phyloP scores from a whole-genome alignment of 2,329 filamentous ascomycete species.

The Cryphonectria nitschkei region DNA sequence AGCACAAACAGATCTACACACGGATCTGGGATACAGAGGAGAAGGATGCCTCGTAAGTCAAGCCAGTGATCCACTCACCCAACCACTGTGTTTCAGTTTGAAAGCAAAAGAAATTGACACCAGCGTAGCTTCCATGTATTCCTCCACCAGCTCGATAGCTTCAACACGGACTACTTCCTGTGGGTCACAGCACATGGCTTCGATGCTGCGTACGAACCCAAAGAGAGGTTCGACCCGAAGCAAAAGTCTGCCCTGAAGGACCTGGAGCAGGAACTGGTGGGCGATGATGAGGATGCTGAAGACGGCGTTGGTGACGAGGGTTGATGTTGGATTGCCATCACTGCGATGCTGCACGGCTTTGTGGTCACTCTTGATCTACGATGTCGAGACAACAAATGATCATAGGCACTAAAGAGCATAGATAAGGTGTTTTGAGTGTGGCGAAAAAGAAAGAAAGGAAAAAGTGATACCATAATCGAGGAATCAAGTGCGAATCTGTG shows the following conservation, averaged over 20 bases:
- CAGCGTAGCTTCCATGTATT: conserved; percentile 70
- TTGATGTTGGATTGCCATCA: background rate
- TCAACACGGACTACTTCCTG: conserved; percentile 71
- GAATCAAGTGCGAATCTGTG: background rate
- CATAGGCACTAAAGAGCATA: background rate
- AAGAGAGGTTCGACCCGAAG: conserved; percentile 42
- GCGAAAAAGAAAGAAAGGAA: background rate
- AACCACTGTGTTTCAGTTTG: background rate
- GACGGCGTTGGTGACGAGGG: conserved; percentile 46
- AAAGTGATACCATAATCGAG: conserved; percentile 9
- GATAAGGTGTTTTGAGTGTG: background rate
- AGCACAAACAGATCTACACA: conserved; percentile 88
- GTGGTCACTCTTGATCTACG: background rate
- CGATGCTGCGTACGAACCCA: conserved; percentile 57
- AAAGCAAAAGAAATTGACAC: conserved; percentile 2
- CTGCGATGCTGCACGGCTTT: background rate
- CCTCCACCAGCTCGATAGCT: conserved; percentile 79
- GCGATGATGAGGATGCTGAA: conserved; percentile 54
- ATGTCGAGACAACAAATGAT: too few relatives aligned
- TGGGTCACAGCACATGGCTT: conserved; percentile 75
- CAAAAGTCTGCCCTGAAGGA: conserved; percentile 36
- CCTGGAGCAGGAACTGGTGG: conserved; percentile 53
- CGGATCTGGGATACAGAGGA: conserved; percentile 91
- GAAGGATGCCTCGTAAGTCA: conserved; percentile 78
- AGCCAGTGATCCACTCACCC: background rate